Evolutionary conservation across 441 rosid species (phyloP), one percentile per base, ranked within the genome.

Genomic region (Sinapis alba): DNA sequence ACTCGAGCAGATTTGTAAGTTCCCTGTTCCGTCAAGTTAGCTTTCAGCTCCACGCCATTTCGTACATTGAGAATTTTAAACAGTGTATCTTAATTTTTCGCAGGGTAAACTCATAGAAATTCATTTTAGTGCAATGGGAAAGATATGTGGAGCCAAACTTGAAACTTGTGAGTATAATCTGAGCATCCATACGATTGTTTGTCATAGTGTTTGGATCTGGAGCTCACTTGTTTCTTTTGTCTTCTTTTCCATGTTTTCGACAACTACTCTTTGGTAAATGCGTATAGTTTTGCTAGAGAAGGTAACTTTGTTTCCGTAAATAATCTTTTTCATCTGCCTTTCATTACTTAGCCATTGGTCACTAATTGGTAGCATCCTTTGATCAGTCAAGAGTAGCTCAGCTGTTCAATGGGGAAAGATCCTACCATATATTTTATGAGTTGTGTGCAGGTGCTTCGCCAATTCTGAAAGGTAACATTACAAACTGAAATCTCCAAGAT

Each of bases 1-100:
- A 97, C 82, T 92, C 99, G 18, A 97, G 98, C 69, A 84, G 99
- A 92, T 94, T 97, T 79, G 99, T 97, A 62, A 82, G 99, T 84
- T 79, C 36, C 19, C 23, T 78, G 34, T 24, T n/a, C 30, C 12
- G 6, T 63, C 69, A 77, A 45, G 13, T 41, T 34, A 6, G 7
- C 63, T n/a, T 32, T 75, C 21, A 16, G 68, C 18, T 60, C 61
- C 56, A 68, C 18, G 12, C 68, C 74, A 26, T 47, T 68, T 34
- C 54, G 71, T 65, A 18, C 12, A 56, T 38, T 5, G 18, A 21
- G 71, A 65, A 19, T 9, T 19, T 30, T 69, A 24, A 69, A 74
- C 36, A 50, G n/a, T 65, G 23, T 30, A 68, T 45, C 18, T 60
- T 13, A 20, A 47, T n/a, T 12, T 64, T 76, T 24, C 19, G 43